phyloP scores from a whole-genome alignment of 202 grass and related monocot genomes.

The Alloteropsis angusta region DNA sequence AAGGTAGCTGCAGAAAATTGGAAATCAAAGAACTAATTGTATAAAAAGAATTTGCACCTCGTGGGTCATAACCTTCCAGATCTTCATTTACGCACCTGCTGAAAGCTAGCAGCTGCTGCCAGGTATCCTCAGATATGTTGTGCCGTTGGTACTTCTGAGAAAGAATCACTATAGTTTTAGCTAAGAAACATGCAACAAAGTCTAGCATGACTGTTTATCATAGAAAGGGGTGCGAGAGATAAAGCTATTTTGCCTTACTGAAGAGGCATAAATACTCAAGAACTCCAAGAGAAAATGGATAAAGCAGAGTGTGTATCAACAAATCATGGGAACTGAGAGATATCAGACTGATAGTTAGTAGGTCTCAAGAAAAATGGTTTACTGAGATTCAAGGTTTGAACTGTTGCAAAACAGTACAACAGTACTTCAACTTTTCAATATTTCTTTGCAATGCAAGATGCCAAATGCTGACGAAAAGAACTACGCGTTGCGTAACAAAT shows the following conservation, averaged over 20 bases:
- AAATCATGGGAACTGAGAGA: neutral
- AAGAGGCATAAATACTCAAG: neutral
- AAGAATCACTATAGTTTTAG: slow-evolving; percentile 18
- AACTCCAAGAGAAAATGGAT: neutral
- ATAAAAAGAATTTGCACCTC: slow-evolving; percentile 40
- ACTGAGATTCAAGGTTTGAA: neutral
- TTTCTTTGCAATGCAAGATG: neutral
- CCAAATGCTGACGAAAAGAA: neutral
- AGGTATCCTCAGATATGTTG: slow-evolving; percentile 91
- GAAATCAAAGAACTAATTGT: neutral
- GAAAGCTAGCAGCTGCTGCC: slow-evolving; percentile 91
- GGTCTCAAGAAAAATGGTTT: neutral
- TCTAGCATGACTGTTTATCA: neutral
- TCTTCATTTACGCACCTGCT: slow-evolving; percentile 85
- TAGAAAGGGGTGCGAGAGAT: neutral
- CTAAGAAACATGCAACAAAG: neutral
- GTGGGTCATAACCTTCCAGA: slow-evolving; percentile 90
- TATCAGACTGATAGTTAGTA: neutral
- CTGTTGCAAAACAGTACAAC: neutral
- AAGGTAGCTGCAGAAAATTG: slow-evolving; percentile 9
- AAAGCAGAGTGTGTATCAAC: neutral
- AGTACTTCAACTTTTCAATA: neutral
- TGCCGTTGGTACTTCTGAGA: slow-evolving; percentile 74
- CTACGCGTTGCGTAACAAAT: neutral
- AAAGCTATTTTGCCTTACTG: neutral